Conservation (phyloP, 352 stramenopile genomes). For the Phytophthora pseudosyringae region DNA sequence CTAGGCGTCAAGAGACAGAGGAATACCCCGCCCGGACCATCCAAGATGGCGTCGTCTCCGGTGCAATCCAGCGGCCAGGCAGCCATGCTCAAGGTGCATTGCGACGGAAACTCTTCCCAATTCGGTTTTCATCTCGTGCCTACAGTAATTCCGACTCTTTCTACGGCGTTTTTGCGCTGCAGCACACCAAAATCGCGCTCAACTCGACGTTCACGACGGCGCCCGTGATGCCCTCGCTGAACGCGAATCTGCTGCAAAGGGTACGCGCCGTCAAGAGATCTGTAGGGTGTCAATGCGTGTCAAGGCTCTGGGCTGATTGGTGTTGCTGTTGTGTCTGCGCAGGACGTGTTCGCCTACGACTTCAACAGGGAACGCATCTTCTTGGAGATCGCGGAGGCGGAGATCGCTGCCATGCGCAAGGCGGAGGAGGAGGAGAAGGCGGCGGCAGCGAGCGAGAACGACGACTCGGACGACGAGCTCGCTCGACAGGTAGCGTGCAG, state of each 20-base stretch:
- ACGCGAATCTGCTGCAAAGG: constrained; percentile 67
- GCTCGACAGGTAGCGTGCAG: constrained; percentile 41
- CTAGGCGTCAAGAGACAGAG: background rate
- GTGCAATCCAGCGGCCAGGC: constrained; percentile 37
- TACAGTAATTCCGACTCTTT: background rate
- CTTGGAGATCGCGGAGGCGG: constrained; percentile 65
- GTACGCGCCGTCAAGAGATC: constrained; percentile 20
- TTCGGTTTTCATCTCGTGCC: background rate
- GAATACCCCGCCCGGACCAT: background rate
- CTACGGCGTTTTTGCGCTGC: background rate
- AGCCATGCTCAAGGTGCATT: constrained; percentile 40
- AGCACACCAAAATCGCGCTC: constrained; percentile 64
- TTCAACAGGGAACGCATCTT: constrained; percentile 75
- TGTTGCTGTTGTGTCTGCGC: background rate
- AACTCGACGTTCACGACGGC: constrained; percentile 59
- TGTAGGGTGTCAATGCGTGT: background rate
- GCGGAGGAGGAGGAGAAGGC: constrained; percentile 37
- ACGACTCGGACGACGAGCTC: constrained; percentile 49
- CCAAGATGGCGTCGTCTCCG: constrained; percentile 41
- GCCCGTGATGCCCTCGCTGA: constrained; percentile 47
- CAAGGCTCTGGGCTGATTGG: background rate
- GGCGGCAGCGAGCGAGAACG: constrained; percentile 26
- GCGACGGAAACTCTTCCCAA: background rate
- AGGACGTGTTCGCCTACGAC: constrained; percentile 82
- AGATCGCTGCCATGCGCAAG: constrained; percentile 61